Evolutionary conservation across 306 rosid species (phyloP), one percentile per base, ranked within the genome.

Genomic region (Betula pendula): DNA sequence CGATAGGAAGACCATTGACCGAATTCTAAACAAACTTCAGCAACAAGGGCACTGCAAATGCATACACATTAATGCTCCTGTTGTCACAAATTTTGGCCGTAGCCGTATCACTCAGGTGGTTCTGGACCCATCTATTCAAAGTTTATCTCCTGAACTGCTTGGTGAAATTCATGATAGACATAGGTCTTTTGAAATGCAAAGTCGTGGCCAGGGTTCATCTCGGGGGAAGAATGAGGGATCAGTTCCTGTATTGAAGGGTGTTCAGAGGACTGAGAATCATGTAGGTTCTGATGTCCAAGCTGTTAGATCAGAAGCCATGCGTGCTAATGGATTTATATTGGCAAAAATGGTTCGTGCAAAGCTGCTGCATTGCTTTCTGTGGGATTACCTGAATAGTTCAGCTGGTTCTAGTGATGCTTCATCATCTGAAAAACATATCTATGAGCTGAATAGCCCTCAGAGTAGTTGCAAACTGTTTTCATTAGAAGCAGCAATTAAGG

Each of bases 341-440:
- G 92, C 98, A 79, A 95, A 92, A 90, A 92, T 95, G 97, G 74
- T 95, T 71, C 92, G 98, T 71, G 91, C 98, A 42, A 95, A 92
- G 86, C 81, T 95, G 80, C 88, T 95, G 56, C 98, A 95, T 78
- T 29, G 83, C 75, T 95, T 88, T 85, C 80, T 95, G 63, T 95
- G 98, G 98, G 97, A 89, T 80, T 82, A 84, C 81, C 52, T 92
- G 66, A 81, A 77, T 78, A 70, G 75, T 59, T 82, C 93, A n/a
- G 79, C 71, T 75, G 74, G 74, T 74, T 77, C 75, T 63, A 27
- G 27, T 62, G 86, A 65, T 58, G 82, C 77, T 83, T 85, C 81
- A 50, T 88, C 90, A 74, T 79, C 83, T 62, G 78, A 72, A 76
- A 67, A 55, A 35, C 53, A 60, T 81, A 77, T 29, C 25, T 42